Conservation (phyloP, 148 eudicot species). For the Rhododendron kiyosumense region DNA sequence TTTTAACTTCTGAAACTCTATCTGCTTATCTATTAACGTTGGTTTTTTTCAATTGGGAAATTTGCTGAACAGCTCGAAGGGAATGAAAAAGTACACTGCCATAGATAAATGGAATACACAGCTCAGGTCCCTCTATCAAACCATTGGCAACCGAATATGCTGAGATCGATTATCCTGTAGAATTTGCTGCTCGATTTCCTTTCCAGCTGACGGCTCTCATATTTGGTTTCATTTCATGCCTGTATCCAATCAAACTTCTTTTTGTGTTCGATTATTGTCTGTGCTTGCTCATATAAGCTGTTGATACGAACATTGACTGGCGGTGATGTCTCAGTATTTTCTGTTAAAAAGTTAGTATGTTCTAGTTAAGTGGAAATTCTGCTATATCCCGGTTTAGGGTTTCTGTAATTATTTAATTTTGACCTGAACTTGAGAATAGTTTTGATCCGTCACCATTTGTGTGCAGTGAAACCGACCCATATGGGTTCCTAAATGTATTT, state of each 20-base stretch:
- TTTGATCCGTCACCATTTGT: neutral
- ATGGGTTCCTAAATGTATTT: neutral
- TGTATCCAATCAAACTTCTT: neutral
- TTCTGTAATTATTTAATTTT: neutral
- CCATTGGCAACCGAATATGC: slow-evolving; percentile 64
- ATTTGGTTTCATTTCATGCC: neutral
- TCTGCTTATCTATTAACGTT: neutral
- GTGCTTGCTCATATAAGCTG: neutral
- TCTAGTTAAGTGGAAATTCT: neutral
- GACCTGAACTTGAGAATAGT: neutral
- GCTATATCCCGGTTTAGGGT: neutral
- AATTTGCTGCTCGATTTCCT: neutral
- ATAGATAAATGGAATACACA: slow-evolving; percentile 95
- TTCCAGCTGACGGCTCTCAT: neutral
- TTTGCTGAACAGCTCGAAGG: slow-evolving; percentile 64
- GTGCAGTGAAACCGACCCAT: neutral
- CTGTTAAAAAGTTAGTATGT: neutral
- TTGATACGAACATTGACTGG: neutral
- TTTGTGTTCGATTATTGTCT: neutral
- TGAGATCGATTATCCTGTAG: slow-evolving; percentile 25
- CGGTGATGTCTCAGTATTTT: neutral
- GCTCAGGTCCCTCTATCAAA: slow-evolving; percentile 69
- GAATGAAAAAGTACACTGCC: slow-evolving; percentile 86
- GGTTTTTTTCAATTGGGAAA: neutral
- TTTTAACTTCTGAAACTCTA: neutral